These are phyloP conservation scores for Suhomyces sp. DNA, from an alignment of 805 yeast species.

Conservation along the genomic window DNA sequence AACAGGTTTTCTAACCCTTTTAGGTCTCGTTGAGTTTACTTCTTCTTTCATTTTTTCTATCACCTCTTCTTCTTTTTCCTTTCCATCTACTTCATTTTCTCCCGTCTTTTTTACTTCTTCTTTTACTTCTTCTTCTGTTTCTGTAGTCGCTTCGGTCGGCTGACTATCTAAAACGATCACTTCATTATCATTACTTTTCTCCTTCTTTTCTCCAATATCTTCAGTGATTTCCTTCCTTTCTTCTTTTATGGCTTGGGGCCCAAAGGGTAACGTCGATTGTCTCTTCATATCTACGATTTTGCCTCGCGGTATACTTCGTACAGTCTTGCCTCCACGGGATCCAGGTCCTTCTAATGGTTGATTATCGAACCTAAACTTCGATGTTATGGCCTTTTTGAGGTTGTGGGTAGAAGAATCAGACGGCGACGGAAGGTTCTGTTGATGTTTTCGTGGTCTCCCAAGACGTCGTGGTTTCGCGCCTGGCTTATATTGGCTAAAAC, in stretches of 20 bases:
- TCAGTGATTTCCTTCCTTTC: too few relatives aligned
- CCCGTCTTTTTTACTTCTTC: background rate
- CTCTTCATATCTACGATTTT: constrained; percentile 20
- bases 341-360: constrained; percentile 39
- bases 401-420: constrained; percentile 24
- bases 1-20: background rate
- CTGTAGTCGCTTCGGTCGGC: background rate
- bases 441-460: constrained; percentile 35
- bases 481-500: constrained; percentile 32
- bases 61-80: background rate
- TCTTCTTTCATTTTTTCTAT: background rate
- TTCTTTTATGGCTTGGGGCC: constrained; percentile 3
- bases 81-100: background rate
- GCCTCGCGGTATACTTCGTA: constrained; percentile 21
- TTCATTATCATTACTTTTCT: background rate
- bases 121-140: background rate
- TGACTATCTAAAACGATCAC: background rate
- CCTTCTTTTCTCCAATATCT: background rate
- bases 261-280: constrained; percentile 11
- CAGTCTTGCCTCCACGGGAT: constrained; percentile 34
- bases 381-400: constrained; percentile 26
- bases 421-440: constrained; percentile 17
- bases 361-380: constrained; percentile 33
- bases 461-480: constrained; percentile 28
- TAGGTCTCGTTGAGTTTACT: background rate